Percentiles rank a stretch among this genome's conserved stretches.
Evolutionary conservation across 768 basidiomycete genomes (phyloP).

Genomic region (Pholiota molesta): DNA sequence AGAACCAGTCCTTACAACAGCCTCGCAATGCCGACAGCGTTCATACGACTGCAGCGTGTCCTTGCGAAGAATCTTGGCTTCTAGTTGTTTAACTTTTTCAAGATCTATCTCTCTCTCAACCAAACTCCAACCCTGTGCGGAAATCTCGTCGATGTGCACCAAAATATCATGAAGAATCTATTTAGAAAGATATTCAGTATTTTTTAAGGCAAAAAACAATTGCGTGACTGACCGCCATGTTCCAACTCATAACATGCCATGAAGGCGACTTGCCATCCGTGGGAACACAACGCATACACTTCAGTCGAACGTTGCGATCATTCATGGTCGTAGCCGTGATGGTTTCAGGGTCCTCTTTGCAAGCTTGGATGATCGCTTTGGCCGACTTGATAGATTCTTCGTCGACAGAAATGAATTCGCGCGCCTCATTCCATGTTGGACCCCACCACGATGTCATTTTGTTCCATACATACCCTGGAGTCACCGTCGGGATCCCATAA

Average conservation of each 20-base stretch:
- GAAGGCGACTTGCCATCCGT: slow-evolving; percentile 12
- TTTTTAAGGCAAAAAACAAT: neutral
- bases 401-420: slow-evolving; percentile 27
- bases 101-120: neutral
- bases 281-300: slow-evolving; percentile 31
- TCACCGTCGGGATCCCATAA: neutral
- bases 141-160: neutral
- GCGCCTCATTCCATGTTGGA: slow-evolving; percentile 26
- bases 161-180: slow-evolving; percentile 30
- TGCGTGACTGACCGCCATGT: slow-evolving; percentile 29
- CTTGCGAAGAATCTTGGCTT: neutral
- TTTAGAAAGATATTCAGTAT: neutral
- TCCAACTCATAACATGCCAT: slow-evolving; percentile 34
- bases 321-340: slow-evolving; percentile 23
- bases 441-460: slow-evolving; percentile 3
- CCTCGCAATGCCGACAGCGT: neutral
- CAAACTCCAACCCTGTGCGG: neutral
- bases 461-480: slow-evolving; percentile 9
- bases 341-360: slow-evolving; percentile 30
- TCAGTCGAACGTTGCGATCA: slow-evolving; percentile 26
- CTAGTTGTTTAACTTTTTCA: neutral
- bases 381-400: slow-evolving; percentile 28
- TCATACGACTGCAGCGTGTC: neutral
- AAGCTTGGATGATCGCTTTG: slow-evolving; percentile 24
- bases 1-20: neutral